Conservation (phyloP, 345 rosid species). For the Citrus mangshanensis region DNA sequence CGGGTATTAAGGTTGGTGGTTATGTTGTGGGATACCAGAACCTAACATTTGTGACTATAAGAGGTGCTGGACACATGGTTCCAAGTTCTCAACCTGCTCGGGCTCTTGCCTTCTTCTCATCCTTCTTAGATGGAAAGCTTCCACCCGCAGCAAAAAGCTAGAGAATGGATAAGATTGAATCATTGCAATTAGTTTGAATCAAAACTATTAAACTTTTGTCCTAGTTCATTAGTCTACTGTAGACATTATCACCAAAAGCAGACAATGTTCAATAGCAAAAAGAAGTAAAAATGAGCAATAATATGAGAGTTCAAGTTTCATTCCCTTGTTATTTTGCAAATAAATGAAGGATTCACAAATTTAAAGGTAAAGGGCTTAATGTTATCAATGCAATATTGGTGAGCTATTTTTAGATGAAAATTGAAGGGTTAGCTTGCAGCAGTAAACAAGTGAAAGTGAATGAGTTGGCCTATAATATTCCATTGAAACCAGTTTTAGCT, state of each 20-base stretch:
- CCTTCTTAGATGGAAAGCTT: constrained; percentile 15
- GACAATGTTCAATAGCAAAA: not conserved
- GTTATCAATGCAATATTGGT: too few relatives aligned
- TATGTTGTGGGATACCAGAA: too few relatives aligned
- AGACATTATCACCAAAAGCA: not conserved
- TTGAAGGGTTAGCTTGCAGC: too few relatives aligned
- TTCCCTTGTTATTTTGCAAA: not conserved
- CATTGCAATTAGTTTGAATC: not conserved
- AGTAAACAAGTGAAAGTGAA: too few relatives aligned
- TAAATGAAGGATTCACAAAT: not conserved
- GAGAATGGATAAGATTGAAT: not conserved
- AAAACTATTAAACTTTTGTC: not conserved
- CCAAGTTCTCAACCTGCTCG: constrained; percentile 19
- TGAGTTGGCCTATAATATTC: too few relatives aligned
- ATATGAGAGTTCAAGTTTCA: too few relatives aligned
- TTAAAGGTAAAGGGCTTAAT: not conserved
- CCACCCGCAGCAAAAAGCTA: not conserved
- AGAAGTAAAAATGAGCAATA: too few relatives aligned
- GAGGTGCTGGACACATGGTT: constrained; percentile 13
- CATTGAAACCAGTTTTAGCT: too few relatives aligned
- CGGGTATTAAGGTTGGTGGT: too few relatives aligned
- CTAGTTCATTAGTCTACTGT: not conserved
- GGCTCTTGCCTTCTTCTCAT: constrained; percentile 14
- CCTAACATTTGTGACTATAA: too few relatives aligned
- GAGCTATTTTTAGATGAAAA: too few relatives aligned